phyloP scores from a whole-genome alignment of 768 basidiomycete species.

The Sporobolomyces roseus region DNA sequence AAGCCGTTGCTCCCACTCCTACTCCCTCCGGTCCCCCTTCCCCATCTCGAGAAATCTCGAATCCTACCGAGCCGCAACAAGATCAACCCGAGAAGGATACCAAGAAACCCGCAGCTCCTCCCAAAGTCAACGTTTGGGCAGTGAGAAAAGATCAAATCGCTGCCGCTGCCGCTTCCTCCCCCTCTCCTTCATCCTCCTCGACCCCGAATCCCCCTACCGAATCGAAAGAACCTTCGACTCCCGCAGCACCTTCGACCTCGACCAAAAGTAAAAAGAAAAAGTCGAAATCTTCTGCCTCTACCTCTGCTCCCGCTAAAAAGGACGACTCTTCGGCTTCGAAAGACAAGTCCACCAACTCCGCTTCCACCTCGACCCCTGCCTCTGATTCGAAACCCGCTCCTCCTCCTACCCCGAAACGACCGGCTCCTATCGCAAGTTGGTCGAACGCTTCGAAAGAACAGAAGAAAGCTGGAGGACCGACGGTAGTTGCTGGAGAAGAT shows the following conservation, averaged over 20 bases:
- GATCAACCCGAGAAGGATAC: neutral
- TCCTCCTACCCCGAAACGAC: neutral
- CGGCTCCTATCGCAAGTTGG: slow-evolving; percentile 11
- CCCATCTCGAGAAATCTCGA: slow-evolving; percentile 5
- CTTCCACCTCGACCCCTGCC: neutral
- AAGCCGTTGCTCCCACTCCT: slow-evolving; percentile 16
- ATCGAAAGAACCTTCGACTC: neutral
- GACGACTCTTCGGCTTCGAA: neutral
- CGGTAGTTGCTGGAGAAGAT: slow-evolving; percentile 29
- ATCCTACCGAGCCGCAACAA: slow-evolving; percentile 15
- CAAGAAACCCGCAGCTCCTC: slow-evolving; percentile 24
- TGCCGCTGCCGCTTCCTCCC: neutral
- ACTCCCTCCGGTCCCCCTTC: slow-evolving; percentile 8
- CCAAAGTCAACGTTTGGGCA: slow-evolving; percentile 39
- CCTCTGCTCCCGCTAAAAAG: neutral
- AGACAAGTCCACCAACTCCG: neutral
- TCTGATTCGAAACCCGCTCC: neutral
- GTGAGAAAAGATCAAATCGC: slow-evolving; percentile 38
- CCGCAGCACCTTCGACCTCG: neutral
- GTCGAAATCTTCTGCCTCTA: neutral
- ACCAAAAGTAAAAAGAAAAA: slow-evolving; percentile 8
- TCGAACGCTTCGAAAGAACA: neutral
- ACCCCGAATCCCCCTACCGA: neutral
- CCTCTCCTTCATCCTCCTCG: neutral
- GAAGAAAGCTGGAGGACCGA: slow-evolving; percentile 10